Evolutionary conservation across 2,329 filamentous ascomycete species (phyloP).

Genomic region (Fusarium equiseti): DNA sequence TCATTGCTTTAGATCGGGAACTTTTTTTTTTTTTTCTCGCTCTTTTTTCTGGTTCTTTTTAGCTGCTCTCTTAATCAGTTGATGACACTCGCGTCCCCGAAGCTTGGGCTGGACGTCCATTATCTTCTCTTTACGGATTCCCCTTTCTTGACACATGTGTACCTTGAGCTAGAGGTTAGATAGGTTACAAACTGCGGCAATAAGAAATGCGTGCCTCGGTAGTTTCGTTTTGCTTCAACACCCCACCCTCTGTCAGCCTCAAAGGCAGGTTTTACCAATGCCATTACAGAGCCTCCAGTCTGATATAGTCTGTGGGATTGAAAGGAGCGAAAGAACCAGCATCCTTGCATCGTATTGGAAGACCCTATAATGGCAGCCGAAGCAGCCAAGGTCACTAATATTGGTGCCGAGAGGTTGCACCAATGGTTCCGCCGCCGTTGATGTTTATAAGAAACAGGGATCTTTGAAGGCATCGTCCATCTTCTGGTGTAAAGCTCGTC

Average conservation of each 20-base stretch:
- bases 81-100: background rate
- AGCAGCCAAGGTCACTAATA: constrained; percentile 14
- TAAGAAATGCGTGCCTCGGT: constrained; percentile 21
- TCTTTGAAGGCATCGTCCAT: constrained; percentile 21
- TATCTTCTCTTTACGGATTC: constrained; percentile 5
- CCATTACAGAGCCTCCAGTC: background rate
- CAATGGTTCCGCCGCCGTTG: constrained; percentile 28
- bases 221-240: constrained; percentile 10
- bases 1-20: constrained; percentile 34
- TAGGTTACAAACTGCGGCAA: constrained; percentile 2
- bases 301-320: background rate
- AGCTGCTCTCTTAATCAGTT: background rate
- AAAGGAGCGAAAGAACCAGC: background rate
- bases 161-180: constrained; percentile 2
- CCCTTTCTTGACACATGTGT: constrained; percentile 13
- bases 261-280: constrained; percentile 3
- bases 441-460: constrained; percentile 26
- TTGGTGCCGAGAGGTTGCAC: constrained; percentile 36
- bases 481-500: background rate
- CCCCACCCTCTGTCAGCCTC: constrained; percentile 1
- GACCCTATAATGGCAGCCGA: background rate
- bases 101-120: background rate
- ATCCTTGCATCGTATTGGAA: background rate
- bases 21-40: constrained; percentile 14
- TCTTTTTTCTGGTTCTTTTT: background rate